These are phyloP conservation scores for Pythium angustatum DNA, from an alignment of 352 stramenopile species.

Conservation along the genomic window DNA sequence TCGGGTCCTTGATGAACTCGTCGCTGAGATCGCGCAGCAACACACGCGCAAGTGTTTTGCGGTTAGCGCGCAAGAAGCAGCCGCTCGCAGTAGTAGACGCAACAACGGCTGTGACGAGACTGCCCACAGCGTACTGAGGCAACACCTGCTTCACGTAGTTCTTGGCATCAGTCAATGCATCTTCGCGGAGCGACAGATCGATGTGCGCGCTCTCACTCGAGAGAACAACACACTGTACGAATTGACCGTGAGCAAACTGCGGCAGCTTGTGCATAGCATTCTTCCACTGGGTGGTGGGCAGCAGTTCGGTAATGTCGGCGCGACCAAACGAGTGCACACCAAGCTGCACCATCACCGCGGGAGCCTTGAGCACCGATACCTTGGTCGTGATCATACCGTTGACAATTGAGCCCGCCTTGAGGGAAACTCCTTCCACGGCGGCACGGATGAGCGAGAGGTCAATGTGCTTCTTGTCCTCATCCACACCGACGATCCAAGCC, in stretches of 20 bases:
- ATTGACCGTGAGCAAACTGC: slow-evolving; percentile 61
- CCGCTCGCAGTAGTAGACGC: slow-evolving; percentile 90
- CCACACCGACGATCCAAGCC: slow-evolving; percentile 61
- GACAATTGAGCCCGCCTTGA: slow-evolving; percentile 60
- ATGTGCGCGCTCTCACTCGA: slow-evolving; percentile 41
- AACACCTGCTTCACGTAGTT: slow-evolving; percentile 55
- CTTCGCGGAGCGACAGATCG: slow-evolving; percentile 75
- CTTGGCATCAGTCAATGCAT: slow-evolving; percentile 52
- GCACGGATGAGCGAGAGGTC: slow-evolving; percentile 72
- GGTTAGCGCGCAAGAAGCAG: slow-evolving; percentile 93
- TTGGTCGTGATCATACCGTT: slow-evolving; percentile 74
- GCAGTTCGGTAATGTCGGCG: slow-evolving; percentile 80
- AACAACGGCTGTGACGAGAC: slow-evolving; percentile 91
- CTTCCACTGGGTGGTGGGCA: slow-evolving; percentile 57
- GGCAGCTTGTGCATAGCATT: slow-evolving; percentile 68
- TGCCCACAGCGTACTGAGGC: slow-evolving; percentile 53
- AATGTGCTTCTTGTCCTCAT: slow-evolving; percentile 72
- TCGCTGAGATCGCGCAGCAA: slow-evolving; percentile 96
- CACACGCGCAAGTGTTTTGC: slow-evolving; percentile 85
- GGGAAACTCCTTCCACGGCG: slow-evolving; percentile 17
- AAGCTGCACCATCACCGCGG: slow-evolving; percentile 87
- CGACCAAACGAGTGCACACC: slow-evolving; percentile 72
- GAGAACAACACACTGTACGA: slow-evolving; percentile 80
- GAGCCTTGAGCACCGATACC: slow-evolving; percentile 68
- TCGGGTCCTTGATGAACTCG: slow-evolving; percentile 93